These are phyloP conservation scores for Coemansia sp. DNA, from an alignment of 192 early-diverging fungal genomes.

Conservation along the genomic window DNA sequence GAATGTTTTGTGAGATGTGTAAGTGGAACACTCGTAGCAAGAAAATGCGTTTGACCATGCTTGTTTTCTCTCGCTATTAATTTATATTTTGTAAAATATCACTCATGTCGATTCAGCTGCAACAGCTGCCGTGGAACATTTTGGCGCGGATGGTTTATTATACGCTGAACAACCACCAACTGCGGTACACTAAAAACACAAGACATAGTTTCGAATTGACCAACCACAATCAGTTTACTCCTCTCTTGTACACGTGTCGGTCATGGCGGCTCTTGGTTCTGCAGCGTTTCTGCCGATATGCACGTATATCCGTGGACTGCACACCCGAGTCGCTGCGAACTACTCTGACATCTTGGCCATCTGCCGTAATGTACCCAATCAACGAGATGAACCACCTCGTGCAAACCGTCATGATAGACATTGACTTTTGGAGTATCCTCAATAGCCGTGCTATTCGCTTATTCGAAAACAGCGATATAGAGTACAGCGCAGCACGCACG, in stretches of 20 bases:
- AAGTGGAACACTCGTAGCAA: neutral
- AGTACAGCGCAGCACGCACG: neutral
- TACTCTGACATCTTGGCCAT: neutral
- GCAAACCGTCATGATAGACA: neutral
- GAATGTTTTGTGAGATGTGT: neutral
- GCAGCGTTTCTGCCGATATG: neutral
- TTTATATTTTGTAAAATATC: neutral
- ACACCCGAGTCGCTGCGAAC: neutral
- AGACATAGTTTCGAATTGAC: neutral
- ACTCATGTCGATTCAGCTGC: slow-evolving; percentile 5
- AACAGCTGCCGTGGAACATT: slow-evolving; percentile 13
- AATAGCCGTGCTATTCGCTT: neutral
- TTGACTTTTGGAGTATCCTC: slow-evolving; percentile 19
- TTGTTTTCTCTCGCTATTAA: neutral
- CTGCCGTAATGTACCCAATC: neutral
- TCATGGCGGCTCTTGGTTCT: neutral
- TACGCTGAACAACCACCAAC: neutral
- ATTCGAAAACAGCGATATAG: neutral
- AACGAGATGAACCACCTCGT: neutral
- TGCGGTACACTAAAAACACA: neutral
- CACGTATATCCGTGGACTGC: neutral
- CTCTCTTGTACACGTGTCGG: slow-evolving; percentile 8
- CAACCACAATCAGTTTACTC: neutral
- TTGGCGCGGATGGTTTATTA: neutral
- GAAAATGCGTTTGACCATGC: neutral